These are phyloP conservation scores for Sphagnum contortum DNA, from an alignment of 225 moss, liverwort and hornwort species.

Conservation along the genomic window DNA sequence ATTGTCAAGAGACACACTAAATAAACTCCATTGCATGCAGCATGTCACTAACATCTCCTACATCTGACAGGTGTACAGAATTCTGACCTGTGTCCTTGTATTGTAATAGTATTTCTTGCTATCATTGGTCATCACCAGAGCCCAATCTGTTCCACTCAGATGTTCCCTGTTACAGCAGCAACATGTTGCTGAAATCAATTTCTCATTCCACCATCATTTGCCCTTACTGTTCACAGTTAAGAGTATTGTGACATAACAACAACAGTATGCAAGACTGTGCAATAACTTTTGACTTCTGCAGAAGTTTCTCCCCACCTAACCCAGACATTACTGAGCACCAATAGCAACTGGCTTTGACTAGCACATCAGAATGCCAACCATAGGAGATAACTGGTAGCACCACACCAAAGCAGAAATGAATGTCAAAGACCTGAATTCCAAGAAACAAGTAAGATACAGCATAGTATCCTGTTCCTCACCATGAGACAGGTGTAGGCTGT, in stretches of 20 bases:
- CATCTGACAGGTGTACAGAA: too few relatives aligned
- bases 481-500: slow-evolving; percentile 85
- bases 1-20: too few relatives aligned
- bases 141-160: slow-evolving; percentile 75
- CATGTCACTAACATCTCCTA: neutral
- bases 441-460: neutral
- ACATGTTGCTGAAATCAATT: neutral
- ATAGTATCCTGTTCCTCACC: slow-evolving; percentile 37
- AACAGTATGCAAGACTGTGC: neutral
- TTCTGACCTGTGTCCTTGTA: slow-evolving; percentile 60
- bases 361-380: too few relatives aligned
- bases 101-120: slow-evolving; percentile 85
- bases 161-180: slow-evolving; percentile 52
- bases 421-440: neutral
- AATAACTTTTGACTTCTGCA: too few relatives aligned
- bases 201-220: neutral
- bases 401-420: too few relatives aligned
- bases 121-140: slow-evolving; percentile 74
- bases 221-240: too few relatives aligned
- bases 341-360: too few relatives aligned
- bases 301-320: too few relatives aligned
- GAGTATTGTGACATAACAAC: neutral
- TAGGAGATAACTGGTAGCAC: too few relatives aligned
- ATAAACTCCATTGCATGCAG: too few relatives aligned
- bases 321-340: too few relatives aligned